Percentiles rank a stretch among this genome's conserved stretches.
These are phyloP conservation scores for Saccharum hybrid DNA, from an alignment of 202 grass and related monocot species.

Conservation along the genomic window DNA sequence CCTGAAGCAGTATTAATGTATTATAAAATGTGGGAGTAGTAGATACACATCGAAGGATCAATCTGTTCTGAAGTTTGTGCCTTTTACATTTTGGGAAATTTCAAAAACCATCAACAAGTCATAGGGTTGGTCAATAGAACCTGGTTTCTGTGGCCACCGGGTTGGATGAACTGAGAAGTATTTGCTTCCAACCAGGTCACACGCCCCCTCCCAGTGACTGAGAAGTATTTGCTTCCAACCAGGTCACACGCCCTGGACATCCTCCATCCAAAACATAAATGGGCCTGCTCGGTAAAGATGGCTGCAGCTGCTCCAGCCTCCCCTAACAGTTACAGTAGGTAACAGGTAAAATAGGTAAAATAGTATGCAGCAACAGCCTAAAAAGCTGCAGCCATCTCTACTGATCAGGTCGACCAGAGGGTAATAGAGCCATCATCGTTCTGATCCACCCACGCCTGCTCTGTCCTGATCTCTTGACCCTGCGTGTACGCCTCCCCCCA, in stretches of 20 bases:
- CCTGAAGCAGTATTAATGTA: neutral
- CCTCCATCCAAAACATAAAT: neutral
- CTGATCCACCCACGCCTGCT: neutral
- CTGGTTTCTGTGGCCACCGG: neutral
- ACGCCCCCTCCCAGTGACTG: too few species aligned
- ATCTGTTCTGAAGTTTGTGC: neutral
- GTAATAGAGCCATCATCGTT: neutral
- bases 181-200: too few species aligned
- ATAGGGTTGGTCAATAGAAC: neutral
- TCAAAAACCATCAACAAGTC: neutral
- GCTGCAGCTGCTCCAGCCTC: neutral
- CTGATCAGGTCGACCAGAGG: neutral
- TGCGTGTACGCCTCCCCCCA: too few species aligned
- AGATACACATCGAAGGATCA: neutral
- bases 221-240: neutral
- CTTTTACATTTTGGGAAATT: neutral
- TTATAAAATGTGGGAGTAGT: neutral
- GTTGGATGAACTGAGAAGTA: neutral
- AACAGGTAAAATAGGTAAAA: too few species aligned
- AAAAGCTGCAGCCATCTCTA: neutral
- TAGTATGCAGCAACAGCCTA: neutral
- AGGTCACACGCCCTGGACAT: neutral
- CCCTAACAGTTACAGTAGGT: neutral
- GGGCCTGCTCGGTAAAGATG: neutral
- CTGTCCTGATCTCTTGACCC: neutral